Evolutionary conservation across 2,329 filamentous ascomycete species (phyloP).

Genomic region (Nemania sp.): DNA sequence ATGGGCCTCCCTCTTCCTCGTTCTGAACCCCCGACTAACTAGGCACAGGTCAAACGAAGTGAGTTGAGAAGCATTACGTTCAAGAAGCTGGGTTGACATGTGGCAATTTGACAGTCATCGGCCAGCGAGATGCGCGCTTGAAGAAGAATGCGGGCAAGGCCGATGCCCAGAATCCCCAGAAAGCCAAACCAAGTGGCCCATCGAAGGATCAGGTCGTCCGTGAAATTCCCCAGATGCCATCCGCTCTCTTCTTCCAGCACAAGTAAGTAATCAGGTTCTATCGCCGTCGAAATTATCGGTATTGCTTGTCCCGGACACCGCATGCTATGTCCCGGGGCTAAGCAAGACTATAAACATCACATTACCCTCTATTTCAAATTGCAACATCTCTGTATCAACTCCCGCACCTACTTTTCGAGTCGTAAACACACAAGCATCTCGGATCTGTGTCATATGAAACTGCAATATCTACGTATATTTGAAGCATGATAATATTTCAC

Average conservation of each 20-base stretch:
- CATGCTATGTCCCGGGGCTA: background rate
- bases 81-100: slow-evolving; percentile 19
- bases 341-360: background rate
- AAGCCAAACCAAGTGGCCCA: slow-evolving; percentile 63
- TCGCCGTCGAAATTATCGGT: background rate
- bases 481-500: background rate
- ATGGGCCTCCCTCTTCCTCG: slow-evolving; percentile 12
- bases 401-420: background rate
- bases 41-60: slow-evolving; percentile 48
- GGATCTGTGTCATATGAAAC: background rate
- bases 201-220: slow-evolving; percentile 72
- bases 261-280: slow-evolving; percentile 54
- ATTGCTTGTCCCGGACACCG: background rate
- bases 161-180: slow-evolving; percentile 68
- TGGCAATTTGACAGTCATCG: slow-evolving; percentile 66
- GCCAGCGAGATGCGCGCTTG: slow-evolving; percentile 81
- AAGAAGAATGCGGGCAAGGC: slow-evolving; percentile 82
- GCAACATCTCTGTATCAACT: background rate
- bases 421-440: background rate
- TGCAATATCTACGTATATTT: background rate
- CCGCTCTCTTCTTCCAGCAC: slow-evolving; percentile 83
- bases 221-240: slow-evolving; percentile 85
- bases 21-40: slow-evolving; percentile 48
- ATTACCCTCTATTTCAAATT: background rate
- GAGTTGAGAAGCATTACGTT: slow-evolving; percentile 18